Evolutionary conservation across 495 filamentous ascomycete species (phyloP).

Genomic region (Penicillium diatomitis): DNA sequence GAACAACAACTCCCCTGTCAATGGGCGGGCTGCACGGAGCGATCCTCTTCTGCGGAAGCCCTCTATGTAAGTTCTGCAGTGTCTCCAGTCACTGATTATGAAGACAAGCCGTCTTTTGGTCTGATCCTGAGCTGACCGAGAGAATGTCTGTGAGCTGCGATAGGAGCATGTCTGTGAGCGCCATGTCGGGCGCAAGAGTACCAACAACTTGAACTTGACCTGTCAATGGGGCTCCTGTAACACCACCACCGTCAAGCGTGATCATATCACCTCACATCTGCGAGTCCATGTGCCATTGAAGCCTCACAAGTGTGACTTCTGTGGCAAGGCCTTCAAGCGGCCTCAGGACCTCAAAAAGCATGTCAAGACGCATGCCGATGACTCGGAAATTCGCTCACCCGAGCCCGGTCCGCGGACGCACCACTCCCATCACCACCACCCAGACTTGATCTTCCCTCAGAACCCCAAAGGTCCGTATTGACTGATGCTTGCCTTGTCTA

Average conservation of each 20-base stretch:
- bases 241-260: slow-evolving; percentile 95
- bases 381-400: slow-evolving; percentile 77
- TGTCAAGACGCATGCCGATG: slow-evolving; percentile 99
- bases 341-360: slow-evolving; percentile 99
- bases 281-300: slow-evolving; percentile 96
- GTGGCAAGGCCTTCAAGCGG: slow-evolving; percentile 97
- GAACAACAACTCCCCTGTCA: slow-evolving; percentile 66
- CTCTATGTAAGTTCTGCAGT: slow-evolving; percentile 70
- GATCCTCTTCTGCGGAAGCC: slow-evolving; percentile 65
- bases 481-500: too few relatives aligned
- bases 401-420: slow-evolving; percentile 40
- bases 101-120: too few relatives aligned
- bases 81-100: too few relatives aligned
- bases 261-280: slow-evolving; percentile 99
- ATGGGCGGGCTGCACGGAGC: slow-evolving; percentile 80
- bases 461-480: slow-evolving; percentile 26
- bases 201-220: slow-evolving; percentile 94
- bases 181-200: slow-evolving; percentile 97
- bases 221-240: slow-evolving; percentile 96
- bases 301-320: slow-evolving; percentile 98
- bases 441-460: slow-evolving; percentile 45
- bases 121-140: too few relatives aligned
- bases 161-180: slow-evolving; percentile 98
- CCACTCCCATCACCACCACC: slow-evolving; percentile 27
- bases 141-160: not conserved